Evolutionary conservation across 1,139 yeast species (phyloP).

Genomic region (Yamadazyma triangularis): DNA sequence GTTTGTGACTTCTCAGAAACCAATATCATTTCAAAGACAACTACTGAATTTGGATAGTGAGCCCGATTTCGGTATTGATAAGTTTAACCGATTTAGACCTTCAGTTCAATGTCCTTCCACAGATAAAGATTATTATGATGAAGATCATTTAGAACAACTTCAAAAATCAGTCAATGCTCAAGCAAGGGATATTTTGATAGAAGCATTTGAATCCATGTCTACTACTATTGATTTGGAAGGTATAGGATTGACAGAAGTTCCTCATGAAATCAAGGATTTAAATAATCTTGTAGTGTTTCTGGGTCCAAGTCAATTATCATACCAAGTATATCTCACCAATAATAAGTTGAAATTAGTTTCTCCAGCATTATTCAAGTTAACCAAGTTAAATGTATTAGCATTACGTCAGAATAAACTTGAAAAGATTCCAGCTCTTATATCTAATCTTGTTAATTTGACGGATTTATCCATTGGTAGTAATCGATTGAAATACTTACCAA

Average conservation of each 20-base stretch:
- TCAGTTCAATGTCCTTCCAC: constrained; percentile 27
- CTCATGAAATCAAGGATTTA: constrained; percentile 42
- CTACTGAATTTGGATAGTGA: constrained; percentile 29
- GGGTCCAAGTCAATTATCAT: constrained; percentile 21
- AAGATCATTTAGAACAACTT: constrained; percentile 9
- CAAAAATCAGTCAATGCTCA: constrained; percentile 13
- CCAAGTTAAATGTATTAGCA: constrained; percentile 39
- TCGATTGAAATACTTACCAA: constrained; percentile 31
- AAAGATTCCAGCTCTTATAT: constrained; percentile 33
- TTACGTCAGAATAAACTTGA: constrained; percentile 35
- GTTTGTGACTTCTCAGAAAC: constrained; percentile 4
- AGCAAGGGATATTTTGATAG: constrained; percentile 32
- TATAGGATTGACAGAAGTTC: constrained; percentile 34
- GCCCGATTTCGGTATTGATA: constrained; percentile 45
- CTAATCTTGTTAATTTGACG: constrained; percentile 25
- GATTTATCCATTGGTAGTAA: constrained; percentile 41
- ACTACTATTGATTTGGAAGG: constrained; percentile 34
- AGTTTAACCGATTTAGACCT: constrained; percentile 37
- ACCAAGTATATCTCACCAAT: constrained; percentile 36
- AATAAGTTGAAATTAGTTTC: constrained; percentile 29
- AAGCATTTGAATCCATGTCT: constrained; percentile 36
- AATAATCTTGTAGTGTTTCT: constrained; percentile 39
- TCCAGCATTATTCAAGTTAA: constrained; percentile 38
- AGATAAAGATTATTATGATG: constrained; percentile 17
- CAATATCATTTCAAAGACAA: constrained; percentile 1